These are phyloP conservation scores for Xylaria sp. DNA, from an alignment of 2,329 filamentous ascomycete genomes.

Conservation along the genomic window DNA sequence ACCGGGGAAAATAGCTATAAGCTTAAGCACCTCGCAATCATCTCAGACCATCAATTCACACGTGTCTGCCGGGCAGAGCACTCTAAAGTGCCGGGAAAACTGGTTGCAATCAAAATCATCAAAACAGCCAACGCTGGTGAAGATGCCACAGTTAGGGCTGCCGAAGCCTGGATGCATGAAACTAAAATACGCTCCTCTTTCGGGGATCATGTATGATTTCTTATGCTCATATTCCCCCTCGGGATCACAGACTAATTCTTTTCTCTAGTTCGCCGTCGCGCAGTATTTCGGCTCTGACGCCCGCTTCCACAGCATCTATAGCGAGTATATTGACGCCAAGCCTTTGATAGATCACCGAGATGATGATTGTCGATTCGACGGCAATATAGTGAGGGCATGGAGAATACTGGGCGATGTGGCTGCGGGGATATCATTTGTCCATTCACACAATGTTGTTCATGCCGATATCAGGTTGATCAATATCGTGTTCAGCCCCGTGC, in stretches of 20 bases:
- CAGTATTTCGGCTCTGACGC: constrained; percentile 17
- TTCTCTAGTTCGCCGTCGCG: constrained; percentile 2
- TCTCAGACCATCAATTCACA: background rate
- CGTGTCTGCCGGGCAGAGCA: constrained; percentile 4
- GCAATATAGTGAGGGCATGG: constrained; percentile 11
- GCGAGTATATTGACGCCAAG: constrained; percentile 4
- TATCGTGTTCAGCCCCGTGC: constrained; percentile 17
- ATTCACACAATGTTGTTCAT: background rate
- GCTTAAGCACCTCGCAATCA: background rate
- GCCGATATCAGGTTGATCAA: constrained; percentile 8
- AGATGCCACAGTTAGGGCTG: background rate
- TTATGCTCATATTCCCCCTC: background rate
- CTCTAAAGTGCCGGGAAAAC: constrained; percentile 1
- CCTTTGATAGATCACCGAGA: background rate
- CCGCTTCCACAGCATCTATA: constrained; percentile 22
- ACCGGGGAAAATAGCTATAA: background rate
- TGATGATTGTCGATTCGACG: background rate
- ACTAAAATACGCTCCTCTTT: constrained; percentile 11
- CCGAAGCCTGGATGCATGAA: constrained; percentile 22
- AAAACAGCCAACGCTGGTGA: constrained; percentile 10
- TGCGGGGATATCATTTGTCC: constrained; percentile 10
- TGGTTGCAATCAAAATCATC: constrained; percentile 14
- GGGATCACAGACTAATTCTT: background rate
- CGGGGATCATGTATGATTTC: constrained; percentile 16
- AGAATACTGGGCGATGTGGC: constrained; percentile 17